phyloP scores from a whole-genome alignment of 345 rosid species.

The Hibiscus trionum region DNA sequence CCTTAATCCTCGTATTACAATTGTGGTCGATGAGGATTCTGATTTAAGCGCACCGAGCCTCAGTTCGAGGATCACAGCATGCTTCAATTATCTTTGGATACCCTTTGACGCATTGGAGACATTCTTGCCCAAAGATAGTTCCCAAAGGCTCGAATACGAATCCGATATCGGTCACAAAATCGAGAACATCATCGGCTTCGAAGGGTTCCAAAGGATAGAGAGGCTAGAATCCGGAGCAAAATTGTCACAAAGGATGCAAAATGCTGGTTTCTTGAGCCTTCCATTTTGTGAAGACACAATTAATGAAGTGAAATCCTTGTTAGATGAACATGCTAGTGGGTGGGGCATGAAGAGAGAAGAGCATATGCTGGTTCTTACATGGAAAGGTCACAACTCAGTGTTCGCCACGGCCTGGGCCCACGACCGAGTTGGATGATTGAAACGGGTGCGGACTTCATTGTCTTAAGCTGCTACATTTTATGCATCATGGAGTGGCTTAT shows the following conservation, averaged over 20 bases:
- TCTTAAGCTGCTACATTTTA: background rate
- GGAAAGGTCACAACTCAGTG: constrained; percentile 78
- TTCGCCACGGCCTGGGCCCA: constrained; percentile 56
- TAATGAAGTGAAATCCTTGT: constrained; percentile 38
- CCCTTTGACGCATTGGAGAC: constrained; percentile 68
- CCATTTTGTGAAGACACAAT: constrained; percentile 50
- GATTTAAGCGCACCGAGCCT: constrained; percentile 43
- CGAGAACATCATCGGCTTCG: constrained; percentile 44
- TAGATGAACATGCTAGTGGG: constrained; percentile 63
- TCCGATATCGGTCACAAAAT: constrained; percentile 57
- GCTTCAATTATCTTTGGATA: constrained; percentile 70
- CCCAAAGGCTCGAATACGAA: constrained; percentile 55
- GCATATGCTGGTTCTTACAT: constrained; percentile 54
- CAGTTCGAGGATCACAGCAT: constrained; percentile 39
- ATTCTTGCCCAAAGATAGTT: constrained; percentile 57
- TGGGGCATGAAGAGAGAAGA: constrained; percentile 84
- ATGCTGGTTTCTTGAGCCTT: constrained; percentile 27
- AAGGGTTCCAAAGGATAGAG: constrained; percentile 46
- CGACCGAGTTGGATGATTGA: constrained; percentile 25
- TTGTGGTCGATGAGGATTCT: constrained; percentile 56
- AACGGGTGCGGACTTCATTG: background rate
- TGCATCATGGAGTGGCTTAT: too few relatives aligned
- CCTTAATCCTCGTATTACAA: constrained; percentile 38
- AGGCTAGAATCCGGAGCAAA: constrained; percentile 42
- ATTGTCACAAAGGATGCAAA: constrained; percentile 43